These are phyloP conservation scores for Cunninghamia lanceolata DNA, from an alignment of 75 land plant genomes.

Conservation along the genomic window DNA sequence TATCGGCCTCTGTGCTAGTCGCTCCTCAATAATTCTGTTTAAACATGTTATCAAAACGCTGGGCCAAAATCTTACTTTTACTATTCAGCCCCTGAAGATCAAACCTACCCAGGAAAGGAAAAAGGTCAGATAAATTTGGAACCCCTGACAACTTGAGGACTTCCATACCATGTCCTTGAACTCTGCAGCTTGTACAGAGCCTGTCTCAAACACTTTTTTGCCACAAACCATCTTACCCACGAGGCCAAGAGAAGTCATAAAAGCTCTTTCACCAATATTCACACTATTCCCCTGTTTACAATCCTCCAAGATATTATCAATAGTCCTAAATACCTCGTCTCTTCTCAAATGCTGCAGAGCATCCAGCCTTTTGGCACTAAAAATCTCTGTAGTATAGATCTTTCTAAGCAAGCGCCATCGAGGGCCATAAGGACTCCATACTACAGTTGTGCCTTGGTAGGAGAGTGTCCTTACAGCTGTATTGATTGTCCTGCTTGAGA, in stretches of 20 bases:
- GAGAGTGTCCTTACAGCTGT: not conserved
- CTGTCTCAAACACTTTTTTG: not conserved
- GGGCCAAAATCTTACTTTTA: too few species aligned
- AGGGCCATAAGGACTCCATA: slow-evolving; percentile 3
- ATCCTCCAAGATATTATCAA: not conserved
- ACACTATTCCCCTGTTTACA: not conserved
- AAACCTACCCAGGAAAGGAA: too few species aligned
- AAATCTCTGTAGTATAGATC: slow-evolving; percentile 1
- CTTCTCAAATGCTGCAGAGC: slow-evolving; percentile 8
- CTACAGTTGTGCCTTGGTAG: not conserved
- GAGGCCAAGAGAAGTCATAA: not conserved
- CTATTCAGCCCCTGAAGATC: too few species aligned
- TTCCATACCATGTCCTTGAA: too few species aligned
- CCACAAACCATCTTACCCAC: not conserved
- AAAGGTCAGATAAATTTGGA: too few species aligned
- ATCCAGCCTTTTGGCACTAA: slow-evolving; percentile 10
- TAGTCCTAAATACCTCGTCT: not conserved
- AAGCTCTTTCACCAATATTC: not conserved
- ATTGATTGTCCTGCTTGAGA: not conserved
- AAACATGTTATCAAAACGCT: too few species aligned
- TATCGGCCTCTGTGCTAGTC: too few species aligned
- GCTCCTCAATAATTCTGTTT: too few species aligned
- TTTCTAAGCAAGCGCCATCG: slow-evolving; percentile 11
- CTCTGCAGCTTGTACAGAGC: too few species aligned
- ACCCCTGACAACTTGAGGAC: too few species aligned